A percentile compares a stretch with the other conserved stretches of the same genome.
phyloP scores from a whole-genome alignment of 116 monocot genomes.

The Thalassia testudinum region DNA sequence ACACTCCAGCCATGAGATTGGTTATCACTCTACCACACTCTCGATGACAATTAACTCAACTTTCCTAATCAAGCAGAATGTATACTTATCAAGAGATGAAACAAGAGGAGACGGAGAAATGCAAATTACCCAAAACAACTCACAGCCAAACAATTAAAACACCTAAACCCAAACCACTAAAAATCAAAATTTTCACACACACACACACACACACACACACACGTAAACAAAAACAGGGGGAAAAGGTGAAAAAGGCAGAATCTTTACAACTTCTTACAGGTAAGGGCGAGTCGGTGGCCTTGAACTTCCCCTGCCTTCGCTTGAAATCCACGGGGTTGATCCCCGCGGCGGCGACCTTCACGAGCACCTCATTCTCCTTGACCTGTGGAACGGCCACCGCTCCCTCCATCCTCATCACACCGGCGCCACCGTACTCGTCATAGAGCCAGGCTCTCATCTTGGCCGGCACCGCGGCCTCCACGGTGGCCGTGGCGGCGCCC shows the following conservation, averaged over 20 bases:
- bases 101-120: too few relatives aligned
- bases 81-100: too few relatives aligned
- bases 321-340: slow-evolving; percentile 92
- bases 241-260: neutral
- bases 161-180: too few relatives aligned
- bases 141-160: too few relatives aligned
- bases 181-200: too few relatives aligned
- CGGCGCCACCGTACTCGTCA: slow-evolving; percentile 56
- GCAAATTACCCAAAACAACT: too few relatives aligned
- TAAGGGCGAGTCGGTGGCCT: slow-evolving; percentile 64
- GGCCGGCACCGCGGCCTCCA: slow-evolving; percentile 16
- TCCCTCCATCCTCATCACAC: slow-evolving; percentile 44
- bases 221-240: too few relatives aligned
- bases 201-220: too few relatives aligned
- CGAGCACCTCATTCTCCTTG: slow-evolving; percentile 81
- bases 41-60: too few relatives aligned
- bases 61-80: too few relatives aligned
- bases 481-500: neutral
- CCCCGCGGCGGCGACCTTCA: slow-evolving; percentile 72
- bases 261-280: slow-evolving; percentile 29
- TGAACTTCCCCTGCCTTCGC: slow-evolving; percentile 76
- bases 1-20: too few relatives aligned
- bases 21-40: too few relatives aligned
- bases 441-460: slow-evolving; percentile 92
- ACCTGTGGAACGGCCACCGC: slow-evolving; percentile 49